Base-by-base conservation (phyloP, 2,329 filamentous ascomycete genomes). In the Fusarium buharicum region DNA sequence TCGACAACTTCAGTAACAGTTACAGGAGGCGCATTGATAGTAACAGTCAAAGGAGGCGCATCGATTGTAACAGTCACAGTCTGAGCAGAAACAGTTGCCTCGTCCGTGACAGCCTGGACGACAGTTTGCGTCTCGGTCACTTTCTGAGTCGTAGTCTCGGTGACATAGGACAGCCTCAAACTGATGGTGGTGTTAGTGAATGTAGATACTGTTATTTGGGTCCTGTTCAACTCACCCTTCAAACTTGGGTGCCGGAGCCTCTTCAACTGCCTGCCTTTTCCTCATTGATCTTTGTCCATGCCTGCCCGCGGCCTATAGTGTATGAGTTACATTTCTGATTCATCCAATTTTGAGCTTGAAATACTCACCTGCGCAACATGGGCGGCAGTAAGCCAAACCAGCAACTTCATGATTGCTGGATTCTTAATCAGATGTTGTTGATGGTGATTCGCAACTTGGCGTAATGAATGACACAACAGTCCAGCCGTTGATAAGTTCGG, bases 141-240 rank as follows among this genome's bases (percentile, higher is more conserved):
- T 16, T 59, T 58, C 34, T 66, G 43, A 33, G 64, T 69, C 13
- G 55, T 60, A 10, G 67, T 70, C n/a, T 67, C 65, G 13, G 65
- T 71, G 40, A 72, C 33, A 27, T 67, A 65, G 12, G 68, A 70
- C 37, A 70, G 30, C 28, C 65, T 56, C 49, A 70, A 49, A 24
- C 68, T 70, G 22, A 20, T 27, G 18, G 30, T n/a, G 22, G 43
- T 53, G 52, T 57, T 53, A 59, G n/a, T 17, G 30, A 27, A 7
- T 13, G n/a, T n/a, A 12, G 13, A 27, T 17, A 12, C 18, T 16
- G n/a, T 11, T 9, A 11, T 6, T 30, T 2, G 27, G 8, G n/a
- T 22, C 20, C 36, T 10, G 17, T 16, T 27, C 24, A 28, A 51
- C 53, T 54, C 40, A 61, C 69, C 69, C 69, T 70, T 71, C 69